Conservation (phyloP, 2,329 filamentous ascomycete species). For the Diplocarpon mali region DNA sequence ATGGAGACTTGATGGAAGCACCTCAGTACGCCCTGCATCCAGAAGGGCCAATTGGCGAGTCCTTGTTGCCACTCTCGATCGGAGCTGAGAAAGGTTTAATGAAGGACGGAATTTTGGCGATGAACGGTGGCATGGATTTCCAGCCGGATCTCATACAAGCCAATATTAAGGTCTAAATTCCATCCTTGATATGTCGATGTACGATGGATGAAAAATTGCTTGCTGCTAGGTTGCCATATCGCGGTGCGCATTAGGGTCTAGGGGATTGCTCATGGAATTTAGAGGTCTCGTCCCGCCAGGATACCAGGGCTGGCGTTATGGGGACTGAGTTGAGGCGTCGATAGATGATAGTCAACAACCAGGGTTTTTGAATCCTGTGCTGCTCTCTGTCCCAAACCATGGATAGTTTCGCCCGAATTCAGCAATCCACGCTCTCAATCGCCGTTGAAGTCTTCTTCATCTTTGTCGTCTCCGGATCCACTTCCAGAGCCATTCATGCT, state of each 20-base stretch:
- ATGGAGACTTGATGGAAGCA: conserved; percentile 69
- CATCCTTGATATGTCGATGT: not conserved
- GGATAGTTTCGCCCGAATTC: not conserved
- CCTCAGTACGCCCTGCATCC: conserved; percentile 77
- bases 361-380: conserved; percentile 4
- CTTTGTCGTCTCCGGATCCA: conserved; percentile 26
- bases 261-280: not conserved
- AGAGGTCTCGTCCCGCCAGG: not conserved
- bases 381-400: not conserved
- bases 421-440: no score
- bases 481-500: conserved; percentile 19
- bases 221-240: not conserved
- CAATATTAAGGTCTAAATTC: conserved; percentile 12
- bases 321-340: not conserved
- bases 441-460: conserved; percentile 9
- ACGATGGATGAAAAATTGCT: conserved; percentile 1
- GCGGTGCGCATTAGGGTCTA: not conserved
- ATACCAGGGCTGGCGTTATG: conserved; percentile 4
- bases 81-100: conserved; percentile 17
- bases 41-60: conserved; percentile 41
- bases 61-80: conserved; percentile 31
- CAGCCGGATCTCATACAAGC: conserved; percentile 8
- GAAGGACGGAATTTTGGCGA: conserved; percentile 11
- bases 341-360: conserved; percentile 1
- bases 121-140: conserved; percentile 14